Evolutionary conservation across 2,329 filamentous ascomycete genomes (phyloP), one percentile per base, ranked within the genome.

Genomic region (Hypoxylon sp.): DNA sequence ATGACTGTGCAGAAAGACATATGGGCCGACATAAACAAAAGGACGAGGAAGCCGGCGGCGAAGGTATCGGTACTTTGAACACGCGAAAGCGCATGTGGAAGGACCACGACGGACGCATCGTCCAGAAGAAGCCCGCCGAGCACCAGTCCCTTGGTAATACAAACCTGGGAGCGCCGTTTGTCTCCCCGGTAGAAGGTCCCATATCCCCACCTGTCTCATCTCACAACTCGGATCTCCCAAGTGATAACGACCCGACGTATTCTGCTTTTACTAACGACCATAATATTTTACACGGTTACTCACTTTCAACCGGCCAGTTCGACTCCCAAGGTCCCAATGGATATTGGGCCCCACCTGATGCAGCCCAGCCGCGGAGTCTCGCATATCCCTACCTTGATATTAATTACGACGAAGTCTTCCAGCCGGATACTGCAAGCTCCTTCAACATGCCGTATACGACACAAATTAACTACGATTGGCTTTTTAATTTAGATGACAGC

Each of bases 401-500:
- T 39, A 72, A 68, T 70, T 86, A 85, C 70, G 85, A 87, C 56
- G 85, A 89, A 55, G 82, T 86, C 35, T 89, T 90, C 72, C 85
- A 85, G 63, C 83, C 87, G 48, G 88, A 90, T 73, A 90, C 88
- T 74, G 87, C 88, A 31, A 88, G 84, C 72, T 89, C 87, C 0
- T 90, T 90, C 74, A 90, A 90, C 60, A 88, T 89, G 79, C 88
- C 88, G 4, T 90, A 88, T 75, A 89, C 88, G 2, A 89, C 88
- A 1, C 87, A 87, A 65, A 82, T 82, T 68, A 88, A 90, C 62
- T 90, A 90, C 73, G 88, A 87, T 63, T 90, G 88, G 87, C 74
- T 90, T 1, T 90, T 90, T 71, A 84, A 87, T 48, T 76, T 86
- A 62, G 80, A 83, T 72, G 8, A 51, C 57, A 67, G 50, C 42